Evolutionary conservation across 2,329 filamentous ascomycete species (phyloP), one percentile per base, ranked within the genome.

Genomic region (Colletotrichum sp.): DNA sequence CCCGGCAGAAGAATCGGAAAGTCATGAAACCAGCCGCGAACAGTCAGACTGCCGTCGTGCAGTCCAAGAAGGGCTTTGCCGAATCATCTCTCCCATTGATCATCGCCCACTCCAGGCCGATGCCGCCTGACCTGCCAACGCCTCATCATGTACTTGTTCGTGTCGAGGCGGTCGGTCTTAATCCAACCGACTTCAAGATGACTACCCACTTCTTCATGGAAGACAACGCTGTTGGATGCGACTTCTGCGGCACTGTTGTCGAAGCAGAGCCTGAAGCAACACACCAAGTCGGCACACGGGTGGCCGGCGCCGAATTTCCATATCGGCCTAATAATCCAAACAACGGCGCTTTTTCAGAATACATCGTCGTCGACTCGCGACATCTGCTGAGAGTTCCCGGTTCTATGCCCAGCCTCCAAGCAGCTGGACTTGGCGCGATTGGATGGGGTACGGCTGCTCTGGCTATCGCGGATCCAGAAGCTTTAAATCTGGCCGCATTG

Each of bases 211-310:
- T 79, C 63, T 67, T 68, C 12, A 52, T 38, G 18, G 58, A 68
- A 6, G 78, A 74, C 16, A 71, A 68, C 21, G 43, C 43, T 4
- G 52, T 70, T 2, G 80, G 80, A 5, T 80, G 78, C 55, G 81
- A 82, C 69, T 82, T 82, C 52, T 78, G 71, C 26, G 81, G 81
- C 48, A 67, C 75, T 12, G 71, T 79, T 58, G 48, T 55, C 48
- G 48, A 55, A 5, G n/a, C 48, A 15, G 48, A 24, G 16, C 18
- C 18, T 12, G 48, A 24, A 21, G 48, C 48, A 55, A 13, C 24
- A 12, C 16, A 21, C 16, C 18, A n/a, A 21, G 18, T 24, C 48
- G 48, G 48, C 48, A 55, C 48, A 12, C 67, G 28, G 4, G 79
- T 79, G 4, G 74, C 64, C 30, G 77, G 78, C 4, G 34, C 52